Conservation (phyloP, 169 alveolate genomes). For the Amoebophrya sp. region DNA sequence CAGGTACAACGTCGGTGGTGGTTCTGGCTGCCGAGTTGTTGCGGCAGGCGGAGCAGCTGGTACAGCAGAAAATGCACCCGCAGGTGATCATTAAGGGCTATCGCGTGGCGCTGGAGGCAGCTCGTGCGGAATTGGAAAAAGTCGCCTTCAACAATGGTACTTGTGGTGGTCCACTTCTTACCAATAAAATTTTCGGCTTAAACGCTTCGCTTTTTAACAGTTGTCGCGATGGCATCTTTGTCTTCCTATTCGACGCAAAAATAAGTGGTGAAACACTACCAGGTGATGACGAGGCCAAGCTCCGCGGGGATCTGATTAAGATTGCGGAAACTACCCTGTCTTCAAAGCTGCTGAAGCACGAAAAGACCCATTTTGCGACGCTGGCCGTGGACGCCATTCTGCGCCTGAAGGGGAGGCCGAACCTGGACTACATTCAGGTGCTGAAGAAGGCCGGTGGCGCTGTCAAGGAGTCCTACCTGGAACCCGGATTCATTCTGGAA, state of each 20-base stretch:
- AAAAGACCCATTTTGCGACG: conserved; percentile 87
- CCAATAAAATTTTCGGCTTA: too few species aligned
- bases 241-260: too few species aligned
- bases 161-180: too few species aligned
- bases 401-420: conserved; percentile 67
- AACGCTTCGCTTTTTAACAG: too few species aligned
- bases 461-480: conserved; percentile 86
- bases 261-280: too few species aligned
- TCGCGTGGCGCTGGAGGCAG: conserved; percentile 60
- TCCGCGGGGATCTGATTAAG: conserved; percentile 53
- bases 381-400: conserved; percentile 93
- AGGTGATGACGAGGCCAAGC: conserved; percentile 36
- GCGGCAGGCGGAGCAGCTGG: conserved; percentile 87
- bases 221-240: too few species aligned
- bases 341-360: conserved; percentile 87
- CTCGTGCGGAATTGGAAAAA: conserved; percentile 41
- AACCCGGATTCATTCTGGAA: conserved; percentile 94
- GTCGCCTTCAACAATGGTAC: conserved; percentile 41
- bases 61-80: conserved; percentile 92
- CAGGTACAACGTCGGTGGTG: conserved; percentile 92
- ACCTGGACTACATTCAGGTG: conserved; percentile 45
- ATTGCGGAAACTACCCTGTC: conserved; percentile 94
- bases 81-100: conserved; percentile 59
- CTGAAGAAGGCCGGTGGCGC: conserved; percentile 94
- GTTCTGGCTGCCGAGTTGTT: conserved; percentile 97